Percentiles rank a stretch among this genome's conserved stretches.
Evolutionary conservation across 495 filamentous ascomycete species (phyloP).

Genomic region (Aspergillus carlsbadensis): DNA sequence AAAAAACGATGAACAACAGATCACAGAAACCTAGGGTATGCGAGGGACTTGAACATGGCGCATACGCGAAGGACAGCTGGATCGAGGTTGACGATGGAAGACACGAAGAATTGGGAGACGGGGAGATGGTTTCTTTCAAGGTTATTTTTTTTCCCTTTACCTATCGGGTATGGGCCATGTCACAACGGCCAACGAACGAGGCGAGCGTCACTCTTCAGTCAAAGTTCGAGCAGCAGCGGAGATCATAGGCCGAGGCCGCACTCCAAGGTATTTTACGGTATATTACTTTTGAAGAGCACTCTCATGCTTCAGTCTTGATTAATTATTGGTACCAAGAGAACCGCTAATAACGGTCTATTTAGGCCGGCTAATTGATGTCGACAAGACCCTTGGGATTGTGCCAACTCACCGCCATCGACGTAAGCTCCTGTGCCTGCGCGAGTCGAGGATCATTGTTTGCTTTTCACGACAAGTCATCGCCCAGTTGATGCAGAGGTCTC

Average conservation of each 20-base stretch:
- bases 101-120: conserved; percentile 18
- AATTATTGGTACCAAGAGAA: conserved; percentile 15
- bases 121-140: conserved; percentile 14
- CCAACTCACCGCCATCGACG: conserved; percentile 19
- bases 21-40: conserved; percentile 30
- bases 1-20: conserved; percentile 20
- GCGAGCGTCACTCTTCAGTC: not conserved
- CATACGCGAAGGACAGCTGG: conserved; percentile 26
- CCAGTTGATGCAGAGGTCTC: no score
- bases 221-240: not conserved
- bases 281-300: not conserved
- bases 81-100: conserved; percentile 23
- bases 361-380: conserved; percentile 1
- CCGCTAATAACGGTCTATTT: not conserved
- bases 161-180: conserved; percentile 20
- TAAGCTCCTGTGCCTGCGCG: not conserved
- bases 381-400: not conserved
- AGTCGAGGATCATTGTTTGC: not conserved
- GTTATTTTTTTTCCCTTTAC: conserved; percentile 14
- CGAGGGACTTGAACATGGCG: conserved; percentile 30
- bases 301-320: no score
- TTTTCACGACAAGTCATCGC: no score
- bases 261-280: conserved; percentile 18
- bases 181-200: conserved; percentile 15
- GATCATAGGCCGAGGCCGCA: conserved; percentile 13